Percentiles rank a stretch among this genome's conserved stretches.
phyloP scores from a whole-genome alignment of 352 stramenopile genomes.

The Pythium rhizo-oryzae region DNA sequence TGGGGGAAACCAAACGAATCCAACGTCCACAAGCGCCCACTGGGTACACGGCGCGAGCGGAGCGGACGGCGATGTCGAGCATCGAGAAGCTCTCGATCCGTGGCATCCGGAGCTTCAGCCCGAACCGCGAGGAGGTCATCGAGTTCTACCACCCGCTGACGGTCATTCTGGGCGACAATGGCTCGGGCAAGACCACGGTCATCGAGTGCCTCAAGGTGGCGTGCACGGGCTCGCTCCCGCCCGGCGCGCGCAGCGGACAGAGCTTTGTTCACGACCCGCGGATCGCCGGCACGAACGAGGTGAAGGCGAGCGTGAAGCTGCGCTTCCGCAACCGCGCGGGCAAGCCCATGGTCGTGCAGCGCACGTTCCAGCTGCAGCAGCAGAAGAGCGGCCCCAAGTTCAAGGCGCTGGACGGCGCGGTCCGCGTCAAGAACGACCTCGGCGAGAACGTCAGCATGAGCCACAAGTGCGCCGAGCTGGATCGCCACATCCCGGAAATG shows the following conservation, averaged over 20 bases:
- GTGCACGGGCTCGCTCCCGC: conserved; percentile 94
- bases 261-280: conserved; percentile 98
- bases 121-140: conserved; percentile 94
- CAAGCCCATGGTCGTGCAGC: conserved; percentile 91
- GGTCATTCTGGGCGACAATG: conserved; percentile 97
- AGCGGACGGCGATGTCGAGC: conserved; percentile 89
- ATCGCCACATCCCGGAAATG: conserved; percentile 93
- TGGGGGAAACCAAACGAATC: background rate
- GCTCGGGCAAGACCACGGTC: conserved; percentile 99
- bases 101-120: conserved; percentile 97
- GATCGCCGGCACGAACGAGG: conserved; percentile 91
- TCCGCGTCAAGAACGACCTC: conserved; percentile 89
- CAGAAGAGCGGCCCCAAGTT: conserved; percentile 92
- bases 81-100: conserved; percentile 99
- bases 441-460: conserved; percentile 92
- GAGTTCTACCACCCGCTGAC: conserved; percentile 99
- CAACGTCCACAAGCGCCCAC: background rate
- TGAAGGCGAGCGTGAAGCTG: conserved; percentile 87
- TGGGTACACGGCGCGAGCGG: background rate
- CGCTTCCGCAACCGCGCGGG: conserved; percentile 93
- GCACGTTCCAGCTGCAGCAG: conserved; percentile 95
- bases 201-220: conserved; percentile 99
- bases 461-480: conserved; percentile 96
- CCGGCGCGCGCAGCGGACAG: conserved; percentile 86
- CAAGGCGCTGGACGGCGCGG: conserved; percentile 96